Percentiles rank a stretch among this genome's conserved stretches.
Evolutionary conservation across 805 yeast species (phyloP).

Genomic region (Starmerella floris): DNA sequence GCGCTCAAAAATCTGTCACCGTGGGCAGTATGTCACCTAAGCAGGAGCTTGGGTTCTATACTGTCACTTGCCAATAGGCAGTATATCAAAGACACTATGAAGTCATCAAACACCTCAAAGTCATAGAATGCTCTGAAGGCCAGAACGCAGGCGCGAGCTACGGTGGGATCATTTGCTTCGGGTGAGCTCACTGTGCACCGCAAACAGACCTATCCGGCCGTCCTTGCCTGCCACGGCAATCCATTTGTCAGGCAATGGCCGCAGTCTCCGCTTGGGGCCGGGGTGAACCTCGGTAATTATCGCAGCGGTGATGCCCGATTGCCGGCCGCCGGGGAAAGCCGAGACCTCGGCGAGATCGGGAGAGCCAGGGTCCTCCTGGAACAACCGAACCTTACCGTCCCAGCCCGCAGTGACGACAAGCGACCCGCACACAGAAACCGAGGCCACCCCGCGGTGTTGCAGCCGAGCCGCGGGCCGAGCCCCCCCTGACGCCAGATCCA

Average conservation of each 20-base stretch:
- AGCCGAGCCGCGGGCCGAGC: slow-evolving; percentile 1
- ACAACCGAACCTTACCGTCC: slow-evolving; percentile 30
- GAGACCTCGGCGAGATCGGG: slow-evolving; percentile 25
- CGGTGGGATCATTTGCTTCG: no score
- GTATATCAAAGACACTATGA: no score
- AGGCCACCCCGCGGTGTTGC: slow-evolving; percentile 23
- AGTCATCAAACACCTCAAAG: no score
- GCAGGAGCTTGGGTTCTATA: no score
- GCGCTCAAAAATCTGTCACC: no score
- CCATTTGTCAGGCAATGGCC: slow-evolving; percentile 20
- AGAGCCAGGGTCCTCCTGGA: slow-evolving; percentile 8
- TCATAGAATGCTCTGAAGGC: no score
- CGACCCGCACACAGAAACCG: slow-evolving; percentile 16
- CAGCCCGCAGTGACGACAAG: slow-evolving; percentile 28
- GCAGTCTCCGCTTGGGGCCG: slow-evolving; percentile 9
- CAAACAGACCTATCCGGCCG: slow-evolving; percentile 37
- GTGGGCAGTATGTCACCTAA: no score
- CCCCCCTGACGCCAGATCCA: slow-evolving; percentile 16
- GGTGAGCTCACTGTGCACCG: not conserved
- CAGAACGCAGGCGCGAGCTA: no score
- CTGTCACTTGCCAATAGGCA: no score
- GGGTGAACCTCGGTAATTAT: not conserved
- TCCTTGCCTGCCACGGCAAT: slow-evolving; percentile 43
- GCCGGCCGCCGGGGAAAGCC: slow-evolving; percentile 24
- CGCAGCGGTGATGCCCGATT: slow-evolving; percentile 23